Conservation (phyloP, 2,329 filamentous ascomycete genomes). For the Trichoderma oligosporum region DNA sequence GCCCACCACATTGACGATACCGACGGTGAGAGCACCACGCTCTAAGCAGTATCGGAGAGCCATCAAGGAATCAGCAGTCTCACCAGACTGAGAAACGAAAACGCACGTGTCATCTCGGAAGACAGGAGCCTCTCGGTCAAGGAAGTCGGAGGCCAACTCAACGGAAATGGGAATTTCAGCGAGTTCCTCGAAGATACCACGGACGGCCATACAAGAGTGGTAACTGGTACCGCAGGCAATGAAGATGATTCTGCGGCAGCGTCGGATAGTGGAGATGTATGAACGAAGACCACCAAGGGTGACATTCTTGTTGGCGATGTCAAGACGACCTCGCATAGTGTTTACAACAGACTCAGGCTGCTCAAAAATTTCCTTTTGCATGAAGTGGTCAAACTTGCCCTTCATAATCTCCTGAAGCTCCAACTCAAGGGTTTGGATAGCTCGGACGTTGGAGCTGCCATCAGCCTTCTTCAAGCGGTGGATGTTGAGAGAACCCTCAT, state of each 20-base stretch:
- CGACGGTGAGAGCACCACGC: conserved; percentile 92
- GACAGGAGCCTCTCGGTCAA: conserved; percentile 91
- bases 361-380: conserved; percentile 99
- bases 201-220: conserved; percentile 99
- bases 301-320: conserved; percentile 88
- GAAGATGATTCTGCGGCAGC: conserved; percentile 96
- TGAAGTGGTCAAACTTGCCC: conserved; percentile 99
- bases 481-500: conserved; percentile 98
- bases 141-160: conserved; percentile 95
- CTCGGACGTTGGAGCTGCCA: conserved; percentile 92
- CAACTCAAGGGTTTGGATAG: conserved; percentile 97
- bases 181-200: conserved; percentile 95
- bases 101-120: conserved; percentile 99
- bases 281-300: conserved; percentile 93
- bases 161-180: conserved; percentile 97
- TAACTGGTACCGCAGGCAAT: conserved; percentile 98
- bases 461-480: conserved; percentile 97
- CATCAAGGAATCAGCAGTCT: conserved; percentile 97
- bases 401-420: conserved; percentile 99
- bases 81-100: conserved; percentile 97
- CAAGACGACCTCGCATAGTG: conserved; percentile 98
- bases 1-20: conserved; percentile 97
- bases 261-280: conserved; percentile 93
- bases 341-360: conserved; percentile 99
- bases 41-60: conserved; percentile 97